A percentile compares a stretch with the other conserved stretches of the same genome.
Evolutionary conservation across 2,329 filamentous ascomycete species (phyloP).

Genomic region (Pseudocercospora musae): DNA sequence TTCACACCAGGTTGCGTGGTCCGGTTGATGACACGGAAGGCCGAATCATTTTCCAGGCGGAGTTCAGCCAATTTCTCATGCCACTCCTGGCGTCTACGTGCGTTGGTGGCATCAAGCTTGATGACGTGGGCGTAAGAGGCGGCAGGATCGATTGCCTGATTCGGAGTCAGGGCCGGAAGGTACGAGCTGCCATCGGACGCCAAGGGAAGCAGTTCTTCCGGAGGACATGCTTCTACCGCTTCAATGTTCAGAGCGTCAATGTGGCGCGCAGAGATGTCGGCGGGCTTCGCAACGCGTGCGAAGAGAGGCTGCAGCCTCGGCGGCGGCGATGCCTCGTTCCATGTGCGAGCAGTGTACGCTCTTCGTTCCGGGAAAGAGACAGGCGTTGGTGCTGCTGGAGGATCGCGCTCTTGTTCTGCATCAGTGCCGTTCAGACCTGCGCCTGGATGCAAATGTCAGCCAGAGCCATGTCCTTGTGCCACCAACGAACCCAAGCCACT

Average conservation of each 20-base stretch:
- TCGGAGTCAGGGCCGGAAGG: slow-evolving; percentile 35
- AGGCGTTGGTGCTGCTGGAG: slow-evolving; percentile 27
- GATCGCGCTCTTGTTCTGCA: slow-evolving; percentile 30
- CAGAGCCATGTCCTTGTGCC: not conserved
- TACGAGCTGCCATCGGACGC: slow-evolving; percentile 36
- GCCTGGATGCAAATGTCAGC: slow-evolving; percentile 1
- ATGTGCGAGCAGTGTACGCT: slow-evolving; percentile 7
- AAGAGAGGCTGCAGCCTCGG: slow-evolving; percentile 47
- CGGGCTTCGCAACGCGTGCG: slow-evolving; percentile 39
- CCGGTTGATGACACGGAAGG: slow-evolving; percentile 54
- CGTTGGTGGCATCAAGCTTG: slow-evolving; percentile 47
- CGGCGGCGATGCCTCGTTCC: slow-evolving; percentile 23
- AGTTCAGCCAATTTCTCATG: slow-evolving; percentile 51
- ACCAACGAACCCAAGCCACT: slow-evolving; percentile 16
- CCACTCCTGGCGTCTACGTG: slow-evolving; percentile 49
- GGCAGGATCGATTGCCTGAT: slow-evolving; percentile 33
- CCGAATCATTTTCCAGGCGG: slow-evolving; percentile 54
- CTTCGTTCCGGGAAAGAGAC: slow-evolving; percentile 27
- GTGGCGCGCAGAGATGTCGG: slow-evolving; percentile 41
- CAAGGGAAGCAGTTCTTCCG: slow-evolving; percentile 41
- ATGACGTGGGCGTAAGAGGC: slow-evolving; percentile 18
- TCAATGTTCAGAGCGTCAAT: slow-evolving; percentile 44
- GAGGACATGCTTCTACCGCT: slow-evolving; percentile 36
- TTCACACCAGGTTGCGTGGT: slow-evolving; percentile 45
- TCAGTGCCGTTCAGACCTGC: slow-evolving; percentile 21